Evolutionary conservation across 495 filamentous ascomycete genomes (phyloP).

Genomic region (Aspergillus biplanus): DNA sequence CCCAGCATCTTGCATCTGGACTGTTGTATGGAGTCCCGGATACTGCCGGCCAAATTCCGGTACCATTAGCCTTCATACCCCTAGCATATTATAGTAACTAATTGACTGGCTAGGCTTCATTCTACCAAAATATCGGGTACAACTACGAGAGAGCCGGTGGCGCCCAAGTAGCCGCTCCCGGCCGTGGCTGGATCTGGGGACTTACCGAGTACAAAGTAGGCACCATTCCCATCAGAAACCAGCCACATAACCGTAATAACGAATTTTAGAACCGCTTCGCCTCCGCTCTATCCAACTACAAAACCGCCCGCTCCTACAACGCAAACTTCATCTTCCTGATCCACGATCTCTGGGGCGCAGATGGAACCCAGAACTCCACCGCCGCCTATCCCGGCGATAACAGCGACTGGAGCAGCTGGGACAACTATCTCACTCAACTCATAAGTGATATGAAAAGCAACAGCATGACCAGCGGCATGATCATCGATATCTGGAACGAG

Average conservation of each 20-base stretch:
- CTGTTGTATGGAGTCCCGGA: neutral
- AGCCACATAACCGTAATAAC: neutral
- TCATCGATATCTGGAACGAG: neutral
- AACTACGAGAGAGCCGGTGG: neutral
- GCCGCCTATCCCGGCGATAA: slow-evolving; percentile 4
- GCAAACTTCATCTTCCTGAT: slow-evolving; percentile 1
- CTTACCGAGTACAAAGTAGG: neutral
- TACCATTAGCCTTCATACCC: neutral
- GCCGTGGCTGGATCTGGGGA: neutral
- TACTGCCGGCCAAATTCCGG: neutral
- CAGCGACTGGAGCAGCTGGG: neutral
- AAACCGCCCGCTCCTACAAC: neutral
- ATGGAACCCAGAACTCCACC: neutral
- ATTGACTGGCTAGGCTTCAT: neutral
- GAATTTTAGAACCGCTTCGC: neutral
- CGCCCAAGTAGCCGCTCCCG: neutral
- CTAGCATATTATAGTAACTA: neutral
- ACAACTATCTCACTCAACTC: neutral
- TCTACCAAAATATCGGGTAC: slow-evolving; percentile 2
- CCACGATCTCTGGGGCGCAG: neutral
- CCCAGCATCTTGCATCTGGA: neutral
- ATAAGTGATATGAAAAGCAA: slow-evolving; percentile 2
- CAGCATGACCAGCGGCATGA: neutral
- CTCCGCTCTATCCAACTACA: neutral
- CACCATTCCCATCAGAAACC: neutral